phyloP scores from a whole-genome alignment of 352 stramenopile species.

The Phytophthora pseudosyringae region DNA sequence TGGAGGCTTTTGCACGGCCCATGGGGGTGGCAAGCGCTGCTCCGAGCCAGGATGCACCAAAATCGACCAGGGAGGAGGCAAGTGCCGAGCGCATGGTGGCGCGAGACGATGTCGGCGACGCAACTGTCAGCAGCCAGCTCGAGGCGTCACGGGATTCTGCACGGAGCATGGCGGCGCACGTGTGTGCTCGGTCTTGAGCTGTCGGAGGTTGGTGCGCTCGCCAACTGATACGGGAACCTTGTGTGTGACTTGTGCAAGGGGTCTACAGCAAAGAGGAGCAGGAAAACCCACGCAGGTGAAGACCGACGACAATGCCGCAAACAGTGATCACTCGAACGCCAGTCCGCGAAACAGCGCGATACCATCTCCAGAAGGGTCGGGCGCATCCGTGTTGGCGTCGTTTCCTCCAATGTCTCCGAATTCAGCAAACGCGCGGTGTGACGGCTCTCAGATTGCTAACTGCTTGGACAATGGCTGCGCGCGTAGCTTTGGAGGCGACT shows the following conservation, averaged over 20 bases:
- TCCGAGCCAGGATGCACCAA: conserved; percentile 73
- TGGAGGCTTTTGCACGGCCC: conserved; percentile 80
- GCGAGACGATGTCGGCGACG: conserved; percentile 60
- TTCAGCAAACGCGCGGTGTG: conserved; percentile 33
- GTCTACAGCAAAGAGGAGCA: conserved; percentile 20
- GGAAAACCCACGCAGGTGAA: conserved; percentile 3
- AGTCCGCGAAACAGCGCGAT: conserved; percentile 27
- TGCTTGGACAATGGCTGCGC: conserved; percentile 75
- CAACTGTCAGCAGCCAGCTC: conserved; percentile 64
- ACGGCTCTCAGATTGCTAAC: conserved; percentile 50
- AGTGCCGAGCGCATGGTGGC: conserved; percentile 79
- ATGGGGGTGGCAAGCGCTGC: conserved; percentile 81
- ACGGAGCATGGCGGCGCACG: conserved; percentile 67
- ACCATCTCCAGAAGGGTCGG: conserved; percentile 12
- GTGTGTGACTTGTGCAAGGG: conserved; percentile 52
- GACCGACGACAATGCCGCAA: conserved; percentile 3
- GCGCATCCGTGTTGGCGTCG: conserved; percentile 17
- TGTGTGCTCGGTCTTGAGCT: conserved; percentile 64
- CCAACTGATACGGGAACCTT: conserved; percentile 39
- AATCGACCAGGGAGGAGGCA: conserved; percentile 84
- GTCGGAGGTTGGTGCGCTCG: conserved; percentile 63
- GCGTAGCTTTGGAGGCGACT: conserved; percentile 65
- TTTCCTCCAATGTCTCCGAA: conserved; percentile 25
- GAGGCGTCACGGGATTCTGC: conserved; percentile 65
- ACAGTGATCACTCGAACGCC: conserved; percentile 21